A percentile compares a stretch with the other conserved stretches of the same genome.
Conservation (phyloP, 768 basidiomycete genomes). For the Clitopilus hobsonii region DNA sequence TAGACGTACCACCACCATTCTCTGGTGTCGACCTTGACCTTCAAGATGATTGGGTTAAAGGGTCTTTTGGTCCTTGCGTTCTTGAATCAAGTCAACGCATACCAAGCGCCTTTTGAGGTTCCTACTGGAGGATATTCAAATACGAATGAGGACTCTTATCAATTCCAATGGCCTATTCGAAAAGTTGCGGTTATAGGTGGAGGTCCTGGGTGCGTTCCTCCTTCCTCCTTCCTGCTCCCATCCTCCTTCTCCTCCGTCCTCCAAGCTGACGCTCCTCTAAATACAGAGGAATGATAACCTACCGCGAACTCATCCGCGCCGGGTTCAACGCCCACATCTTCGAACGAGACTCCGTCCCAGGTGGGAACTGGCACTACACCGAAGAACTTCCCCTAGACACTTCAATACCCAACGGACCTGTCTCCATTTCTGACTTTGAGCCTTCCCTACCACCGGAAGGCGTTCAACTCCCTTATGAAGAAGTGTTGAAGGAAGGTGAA, state of each 20-base stretch:
- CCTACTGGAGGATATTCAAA: too few relatives aligned
- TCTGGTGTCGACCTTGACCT: not conserved
- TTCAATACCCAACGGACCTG: constrained; percentile 29
- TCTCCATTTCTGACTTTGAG: constrained; percentile 26
- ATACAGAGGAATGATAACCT: constrained; percentile 30
- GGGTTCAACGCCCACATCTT: constrained; percentile 32
- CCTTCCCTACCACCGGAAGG: too few relatives aligned
- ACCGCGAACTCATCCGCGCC: constrained; percentile 27
- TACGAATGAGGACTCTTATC: too few relatives aligned
- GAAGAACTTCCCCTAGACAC: constrained; percentile 29
- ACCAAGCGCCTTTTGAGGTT: constrained; percentile 1
- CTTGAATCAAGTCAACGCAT: not conserved
- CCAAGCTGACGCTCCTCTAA: not conserved
- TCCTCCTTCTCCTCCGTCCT: not conserved
- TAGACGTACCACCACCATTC: not conserved
- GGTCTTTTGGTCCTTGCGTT: not conserved
- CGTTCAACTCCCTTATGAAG: too few relatives aligned
- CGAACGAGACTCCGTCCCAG: constrained; percentile 33
- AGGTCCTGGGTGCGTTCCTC: constrained; percentile 35
- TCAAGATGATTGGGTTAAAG: not conserved
- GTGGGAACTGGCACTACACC: constrained; percentile 40
- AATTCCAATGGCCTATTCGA: constrained; percentile 33
- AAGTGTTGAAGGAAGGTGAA: too few relatives aligned
- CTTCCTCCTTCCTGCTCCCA: too few relatives aligned
- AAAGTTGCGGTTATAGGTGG: constrained; percentile 36